phyloP scores from a whole-genome alignment of 139 green algal genomes.

The Chlamydomonas sp. region DNA sequence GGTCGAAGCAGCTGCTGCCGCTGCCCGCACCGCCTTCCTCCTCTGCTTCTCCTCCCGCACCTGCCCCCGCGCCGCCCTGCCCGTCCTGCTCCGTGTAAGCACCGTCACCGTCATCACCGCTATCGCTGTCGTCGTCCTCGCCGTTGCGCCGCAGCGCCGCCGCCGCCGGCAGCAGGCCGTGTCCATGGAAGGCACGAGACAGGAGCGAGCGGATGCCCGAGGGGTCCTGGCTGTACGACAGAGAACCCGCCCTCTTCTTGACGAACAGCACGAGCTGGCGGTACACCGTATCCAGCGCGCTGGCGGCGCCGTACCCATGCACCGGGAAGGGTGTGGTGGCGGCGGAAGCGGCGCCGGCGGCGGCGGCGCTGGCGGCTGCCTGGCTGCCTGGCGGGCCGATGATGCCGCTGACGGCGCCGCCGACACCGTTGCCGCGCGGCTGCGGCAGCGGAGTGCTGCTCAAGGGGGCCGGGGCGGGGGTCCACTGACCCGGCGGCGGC shows the following conservation, averaged over 20 bases:
- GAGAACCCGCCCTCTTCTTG: conserved; percentile 73
- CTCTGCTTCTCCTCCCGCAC: neutral
- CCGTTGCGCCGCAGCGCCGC: neutral
- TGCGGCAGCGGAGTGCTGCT: too few relatives aligned
- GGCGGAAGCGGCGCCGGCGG: neutral
- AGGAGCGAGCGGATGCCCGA: conserved; percentile 76
- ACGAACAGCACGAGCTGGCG: conserved; percentile 69
- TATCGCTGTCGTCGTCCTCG: neutral
- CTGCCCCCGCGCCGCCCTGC: neutral
- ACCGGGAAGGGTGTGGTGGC: neutral
- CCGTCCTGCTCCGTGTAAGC: neutral
- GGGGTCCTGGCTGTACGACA: conserved; percentile 78
- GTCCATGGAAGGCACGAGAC: conserved; percentile 60
- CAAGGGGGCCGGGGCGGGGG: too few relatives aligned
- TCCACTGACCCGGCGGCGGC: too few relatives aligned
- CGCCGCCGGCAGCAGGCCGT: conserved; percentile 9
- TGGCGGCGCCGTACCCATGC: neutral
- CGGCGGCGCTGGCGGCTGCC: neutral
- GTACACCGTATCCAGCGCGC: conserved; percentile 36
- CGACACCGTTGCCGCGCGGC: too few relatives aligned
- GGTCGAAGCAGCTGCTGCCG: conserved; percentile 43
- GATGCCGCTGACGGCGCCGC: too few relatives aligned
- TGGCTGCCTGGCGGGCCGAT: neutral
- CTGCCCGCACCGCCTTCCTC: neutral
- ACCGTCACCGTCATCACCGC: neutral